Evolutionary conservation across 2,329 filamentous ascomycete species (phyloP), one percentile per base, ranked within the genome.

Genomic region (Phaeosphaeriaceae sp.): DNA sequence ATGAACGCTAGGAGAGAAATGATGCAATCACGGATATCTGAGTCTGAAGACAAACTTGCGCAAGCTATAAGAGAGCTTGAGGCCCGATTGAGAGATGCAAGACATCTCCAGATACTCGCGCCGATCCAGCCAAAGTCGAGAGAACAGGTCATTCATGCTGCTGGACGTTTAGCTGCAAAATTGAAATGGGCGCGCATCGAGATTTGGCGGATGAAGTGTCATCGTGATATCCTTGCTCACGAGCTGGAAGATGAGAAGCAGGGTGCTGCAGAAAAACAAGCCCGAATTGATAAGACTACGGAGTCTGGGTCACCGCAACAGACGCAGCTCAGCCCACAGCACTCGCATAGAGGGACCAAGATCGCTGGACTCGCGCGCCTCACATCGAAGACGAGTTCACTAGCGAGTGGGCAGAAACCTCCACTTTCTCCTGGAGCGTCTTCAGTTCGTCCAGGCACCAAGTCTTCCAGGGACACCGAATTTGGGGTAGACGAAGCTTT

Each of bases 151-250:
- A 81, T 97, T n/a, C 81, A 88, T 56, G 89, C 91, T 15, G 93
- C 94, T 16, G 90, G 87, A 5, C 86, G 88, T 6, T 87, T 96
- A 75, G 87, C 92, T 47, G 91, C 91, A 3, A 92, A 93, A 69
- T 77, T 99, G 52, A 96, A 94, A 70, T 97, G 93, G 93, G 87
- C 88, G n/a, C 83, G 93, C 52, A 88, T 95, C 70, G 91, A 96
- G 59, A 94, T 97, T 16, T 97, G 92, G 91, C 89, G 87, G 45
- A 83, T 93, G 63, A 93, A 86, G 66, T 97, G 92, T 58, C 92
- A 99, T 72, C 87, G 88, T 34, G 93, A 97, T 63, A 92, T 97
- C 52, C 77, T 99, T 16, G 79, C 86, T 4, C 82, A 92, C 73
- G 94, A 99, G 68, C 77, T 97, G 7, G 88, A 93, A 46, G 90